Base-by-base conservation (phyloP, 257 asterid species). In the Ocimum tenuiflorum region DNA sequence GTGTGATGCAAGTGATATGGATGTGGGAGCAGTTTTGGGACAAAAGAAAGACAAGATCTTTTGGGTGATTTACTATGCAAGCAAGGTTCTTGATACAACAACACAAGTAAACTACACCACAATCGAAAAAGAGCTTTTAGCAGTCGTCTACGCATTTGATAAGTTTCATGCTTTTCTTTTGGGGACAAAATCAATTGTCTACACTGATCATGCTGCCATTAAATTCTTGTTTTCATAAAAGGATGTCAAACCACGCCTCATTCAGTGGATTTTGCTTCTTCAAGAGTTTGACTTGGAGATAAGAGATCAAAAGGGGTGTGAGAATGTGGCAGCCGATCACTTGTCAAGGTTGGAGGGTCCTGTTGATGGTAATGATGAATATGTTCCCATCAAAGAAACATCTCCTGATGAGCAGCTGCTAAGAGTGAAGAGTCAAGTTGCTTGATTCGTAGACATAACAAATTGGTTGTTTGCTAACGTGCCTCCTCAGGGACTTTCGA, bases 401-500 rank as follows among this genome's bases (percentile, higher is more conserved):
- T 45, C n/a, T 45, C 2, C 50, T 2, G 20, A 45, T 39, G 13
- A 39, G 45, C 10, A 39, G 45, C 2, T 39, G 45, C 45, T 12
- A 9, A 39, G 45, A 36, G 9, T 12, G 42, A 12, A 12, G 42
- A 5, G 9, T n/a, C n/a, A n/a, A n/a, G n/a, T n/a, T n/a, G n/a
- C n/a, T n/a, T n/a, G n/a, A n/a, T n/a, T n/a, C n/a, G n/a, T n/a
- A n/a, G n/a, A n/a, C n/a, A n/a, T n/a, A n/a, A n/a, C n/a, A n/a
- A n/a, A 90, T 78, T 90, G 97, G 97, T 70, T 90, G 73, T 95
- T 95, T 0, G 95, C n/a, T n/a, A n/a, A n/a, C n/a, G n/a, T n/a
- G n/a, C n/a, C n/a, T n/a, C n/a, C n/a, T n/a, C n/a, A n/a, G n/a
- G n/a, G n/a, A n/a, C n/a, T n/a, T n/a, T n/a, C n/a, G n/a, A n/a